Base-by-base conservation (phyloP, 208 protist genomes). In the Leishmania braziliensis region DNA sequence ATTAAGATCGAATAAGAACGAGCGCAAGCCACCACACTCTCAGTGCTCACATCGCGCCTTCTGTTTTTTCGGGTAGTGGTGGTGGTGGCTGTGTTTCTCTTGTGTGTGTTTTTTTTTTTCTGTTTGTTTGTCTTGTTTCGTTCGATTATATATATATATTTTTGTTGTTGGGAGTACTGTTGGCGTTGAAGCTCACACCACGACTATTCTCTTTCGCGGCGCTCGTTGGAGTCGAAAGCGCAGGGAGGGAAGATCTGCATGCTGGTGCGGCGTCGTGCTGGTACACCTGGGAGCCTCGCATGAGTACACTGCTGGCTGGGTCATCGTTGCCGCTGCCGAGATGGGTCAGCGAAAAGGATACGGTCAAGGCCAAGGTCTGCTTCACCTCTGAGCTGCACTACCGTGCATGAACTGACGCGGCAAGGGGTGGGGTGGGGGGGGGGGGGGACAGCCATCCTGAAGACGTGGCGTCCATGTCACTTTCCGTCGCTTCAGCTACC, bases 1-100 rank as follows among this genome's bases (percentile, higher is more conserved):
- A 18, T 72, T 48, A 72, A 53, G 18, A 72, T 72, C 68, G 68
- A 51, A 72, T 72, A 72, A 72, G 6, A 48, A 72, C 18, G 43
- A 8, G n/a, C 14, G n/a, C 36, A 12, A 6, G n/a, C 23, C 9
- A 20, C 29, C 60, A n/a, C 29, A 0, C 18, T 66, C 60, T 23
- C 8, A 6, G 23, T 26, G n/a, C 60, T 66, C 26, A 48, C 65
- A 4, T 46, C 18, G 0, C 65, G 36, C 16, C 18, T n/a, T 8
- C 12, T 36, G 26, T 6, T 43, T 56, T 36, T 39, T 2, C 36
- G 36, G 36, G 36, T 39, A 2, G 36, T 39, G 36, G 36, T 39
- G 36, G 33, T 20, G 63, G 20, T 3, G 63, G 33, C n/a, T 69
- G 63, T n/a, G 63, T 33, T 43, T 9, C 14, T 3, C 9, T 48